Conservation (phyloP, 306 rosid species). For the Gillenia trifoliata region DNA sequence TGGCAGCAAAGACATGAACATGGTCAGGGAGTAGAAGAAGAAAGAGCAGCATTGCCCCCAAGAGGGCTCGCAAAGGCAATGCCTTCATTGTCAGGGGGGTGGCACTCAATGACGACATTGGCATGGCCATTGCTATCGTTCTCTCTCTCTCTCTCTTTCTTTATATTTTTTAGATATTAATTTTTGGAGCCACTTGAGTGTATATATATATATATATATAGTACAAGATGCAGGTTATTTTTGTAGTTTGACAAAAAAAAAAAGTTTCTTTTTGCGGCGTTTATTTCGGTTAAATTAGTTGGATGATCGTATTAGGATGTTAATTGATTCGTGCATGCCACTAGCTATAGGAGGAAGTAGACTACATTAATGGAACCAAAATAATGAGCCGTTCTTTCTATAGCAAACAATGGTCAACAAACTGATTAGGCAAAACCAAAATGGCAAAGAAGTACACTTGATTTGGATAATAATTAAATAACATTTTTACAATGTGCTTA, state of each 20-base stretch:
- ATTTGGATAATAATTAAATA: too few relatives aligned
- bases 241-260: neutral
- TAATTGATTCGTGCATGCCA: neutral
- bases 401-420: too few relatives aligned
- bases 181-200: neutral
- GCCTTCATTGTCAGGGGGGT: constrained; percentile 13
- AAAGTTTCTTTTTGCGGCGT: neutral
- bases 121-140: neutral
- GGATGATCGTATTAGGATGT: neutral
- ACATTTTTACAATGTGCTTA: too few relatives aligned
- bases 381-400: too few relatives aligned
- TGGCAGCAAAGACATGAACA: constrained; percentile 2
- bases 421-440: too few relatives aligned
- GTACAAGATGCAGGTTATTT: neutral
- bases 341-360: neutral
- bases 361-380: neutral
- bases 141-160: neutral
- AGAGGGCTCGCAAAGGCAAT: constrained; percentile 15
- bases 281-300: neutral
- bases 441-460: too few relatives aligned
- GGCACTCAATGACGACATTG: neutral
- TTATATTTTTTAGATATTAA: neutral
- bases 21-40: neutral
- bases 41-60: constrained; percentile 22
- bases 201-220: too few relatives aligned